Percentiles rank a stretch among this genome's conserved stretches.
Conservation (phyloP, 2,329 filamentous ascomycete species). For the Fulvia fulva region DNA sequence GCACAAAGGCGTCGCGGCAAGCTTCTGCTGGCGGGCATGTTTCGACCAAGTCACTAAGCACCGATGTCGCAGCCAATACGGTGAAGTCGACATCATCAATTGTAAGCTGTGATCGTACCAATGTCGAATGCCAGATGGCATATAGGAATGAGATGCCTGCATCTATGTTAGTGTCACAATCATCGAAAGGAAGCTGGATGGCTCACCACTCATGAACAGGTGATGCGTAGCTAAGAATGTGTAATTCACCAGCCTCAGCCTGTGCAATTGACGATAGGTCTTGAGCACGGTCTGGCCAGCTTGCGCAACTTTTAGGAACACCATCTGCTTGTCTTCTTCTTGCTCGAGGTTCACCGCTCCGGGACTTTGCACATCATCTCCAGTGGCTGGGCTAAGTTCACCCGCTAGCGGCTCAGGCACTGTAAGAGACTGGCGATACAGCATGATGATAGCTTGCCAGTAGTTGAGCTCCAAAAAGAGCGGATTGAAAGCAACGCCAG, state of each 20-base stretch:
- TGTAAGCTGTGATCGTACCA: constrained; percentile 78
- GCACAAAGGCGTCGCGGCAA: constrained; percentile 88
- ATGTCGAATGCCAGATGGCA: constrained; percentile 92
- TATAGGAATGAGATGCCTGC: constrained; percentile 84
- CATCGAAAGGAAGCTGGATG: not conserved
- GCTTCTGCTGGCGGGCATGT: constrained; percentile 94
- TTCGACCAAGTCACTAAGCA: constrained; percentile 84
- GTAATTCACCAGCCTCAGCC: constrained; percentile 87
- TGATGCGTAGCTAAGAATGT: constrained; percentile 95
- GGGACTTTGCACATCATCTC: constrained; percentile 56
- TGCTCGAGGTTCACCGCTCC: constrained; percentile 55
- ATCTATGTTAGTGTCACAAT: constrained; percentile 5
- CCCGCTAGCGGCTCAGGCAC: constrained; percentile 80
- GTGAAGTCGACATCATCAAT: constrained; percentile 98
- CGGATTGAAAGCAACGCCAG: constrained; percentile 81
- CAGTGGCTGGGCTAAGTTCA: constrained; percentile 59
- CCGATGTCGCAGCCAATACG: constrained; percentile 85
- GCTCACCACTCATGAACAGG: constrained; percentile 86
- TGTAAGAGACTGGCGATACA: constrained; percentile 78
- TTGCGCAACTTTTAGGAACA: constrained; percentile 92
- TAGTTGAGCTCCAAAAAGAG: constrained; percentile 94
- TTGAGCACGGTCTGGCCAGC: constrained; percentile 89
- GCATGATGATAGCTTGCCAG: constrained; percentile 94
- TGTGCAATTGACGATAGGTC: constrained; percentile 83
- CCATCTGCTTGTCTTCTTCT: constrained; percentile 78